phyloP scores from a whole-genome alignment of 164 flowering plant genomes.

The Nelumbo lutea region DNA sequence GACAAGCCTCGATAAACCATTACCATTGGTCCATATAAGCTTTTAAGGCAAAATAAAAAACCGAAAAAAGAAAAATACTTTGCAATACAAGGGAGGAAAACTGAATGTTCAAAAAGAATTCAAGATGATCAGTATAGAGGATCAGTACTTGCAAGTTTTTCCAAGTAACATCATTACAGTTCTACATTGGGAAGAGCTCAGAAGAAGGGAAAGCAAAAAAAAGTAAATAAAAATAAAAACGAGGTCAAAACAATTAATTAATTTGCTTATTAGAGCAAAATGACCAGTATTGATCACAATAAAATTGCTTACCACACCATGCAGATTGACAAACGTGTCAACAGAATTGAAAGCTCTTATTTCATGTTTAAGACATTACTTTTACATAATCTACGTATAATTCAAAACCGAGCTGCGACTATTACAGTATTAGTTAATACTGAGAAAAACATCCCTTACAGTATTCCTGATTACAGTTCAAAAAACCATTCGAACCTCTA shows the following conservation, averaged over 20 bases:
- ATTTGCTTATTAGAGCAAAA: too few species aligned
- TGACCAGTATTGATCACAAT: too few species aligned
- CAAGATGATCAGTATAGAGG: neutral
- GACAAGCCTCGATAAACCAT: too few species aligned
- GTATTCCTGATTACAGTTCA: neutral
- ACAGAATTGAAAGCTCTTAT: neutral
- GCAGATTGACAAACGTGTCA: neutral
- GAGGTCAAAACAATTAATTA: neutral
- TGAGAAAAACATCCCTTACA: neutral
- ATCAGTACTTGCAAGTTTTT: neutral
- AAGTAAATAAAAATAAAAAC: too few species aligned
- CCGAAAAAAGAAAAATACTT: neutral
- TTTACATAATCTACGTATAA: neutral
- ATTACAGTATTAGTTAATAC: neutral
- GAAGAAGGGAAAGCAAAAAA: neutral
- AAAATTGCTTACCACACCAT: neutral
- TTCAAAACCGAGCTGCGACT: too few species aligned
- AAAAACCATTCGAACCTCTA: neutral
- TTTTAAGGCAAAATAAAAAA: neutral
- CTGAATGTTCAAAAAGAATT: neutral
- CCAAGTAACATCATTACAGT: neutral
- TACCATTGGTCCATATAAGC: too few species aligned
- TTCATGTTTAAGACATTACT: neutral
- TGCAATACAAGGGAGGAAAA: conserved; percentile 19
- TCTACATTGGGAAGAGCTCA: neutral